Base-by-base conservation (phyloP, 257 asterid genomes). In the Parsonsia alboflavescens region DNA sequence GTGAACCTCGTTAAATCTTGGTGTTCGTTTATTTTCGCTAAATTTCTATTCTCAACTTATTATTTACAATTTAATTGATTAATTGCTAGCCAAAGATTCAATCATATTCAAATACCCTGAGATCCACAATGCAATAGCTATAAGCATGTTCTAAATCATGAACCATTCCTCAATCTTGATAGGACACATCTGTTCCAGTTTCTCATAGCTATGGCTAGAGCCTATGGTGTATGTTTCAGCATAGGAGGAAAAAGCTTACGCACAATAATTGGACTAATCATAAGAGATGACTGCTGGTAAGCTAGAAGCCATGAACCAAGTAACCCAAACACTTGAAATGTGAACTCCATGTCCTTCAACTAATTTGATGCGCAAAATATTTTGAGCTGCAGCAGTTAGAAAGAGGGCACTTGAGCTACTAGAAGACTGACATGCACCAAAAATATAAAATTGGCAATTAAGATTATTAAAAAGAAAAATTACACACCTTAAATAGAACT, bases 351-450 rank as follows among this genome's bases (percentile, higher is more conserved):
- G 73, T 61, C 88, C 80, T 73, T 89, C 92, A 0, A 97, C 98
- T 63, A 93, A 68, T 72, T 86, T 91, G 61, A 93, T 44, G 39
- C 97, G 89, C 78, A 93, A 33, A 82, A 91, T 39, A 78, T 89
- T 93, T 50, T 93, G 97, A 59, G 98, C 97, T 58, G 97, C 97
- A 45, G 90, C 98, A 19, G 96, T 89, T 65, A 93, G 86, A 70
- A 91, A 91, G n/a, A 93, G 76, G 36, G 97, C 94, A 65, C 97
- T 88, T 70, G 97, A 85, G 84, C 74, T 75, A 61, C 88, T 87
- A 78, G 85, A 73, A 72, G 90, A 72, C 96, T 90, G 78, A 80
- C n/a, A 13, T 44, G 72, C 75, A 68, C 4, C 2, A 69, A 21
- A 59, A 78, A 79, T 49, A 6, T 11, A 69, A 75, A 70, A 46